Percentiles rank a stretch among this genome's conserved stretches.
phyloP scores from a whole-genome alignment of 2,329 filamentous ascomycete species.

The Xylariomycetidae sp. region DNA sequence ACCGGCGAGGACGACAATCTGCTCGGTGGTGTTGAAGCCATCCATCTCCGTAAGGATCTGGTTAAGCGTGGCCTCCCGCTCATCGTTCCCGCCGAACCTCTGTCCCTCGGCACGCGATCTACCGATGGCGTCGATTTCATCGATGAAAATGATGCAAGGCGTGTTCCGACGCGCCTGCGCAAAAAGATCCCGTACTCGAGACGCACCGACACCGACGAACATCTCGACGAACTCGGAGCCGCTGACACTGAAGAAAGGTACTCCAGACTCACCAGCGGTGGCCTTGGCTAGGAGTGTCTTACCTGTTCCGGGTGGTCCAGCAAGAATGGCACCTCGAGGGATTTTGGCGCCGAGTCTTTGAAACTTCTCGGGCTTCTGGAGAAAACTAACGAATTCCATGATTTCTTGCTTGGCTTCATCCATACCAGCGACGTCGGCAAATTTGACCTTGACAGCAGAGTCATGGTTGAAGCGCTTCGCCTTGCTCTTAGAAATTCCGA shows the following conservation, averaged over 20 bases:
- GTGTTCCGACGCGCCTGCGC: constrained; percentile 92
- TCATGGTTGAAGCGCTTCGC: constrained; percentile 98
- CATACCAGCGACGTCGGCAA: constrained; percentile 93
- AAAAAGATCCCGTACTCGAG: constrained; percentile 90
- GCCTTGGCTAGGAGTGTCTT: constrained; percentile 97
- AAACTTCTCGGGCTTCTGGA: constrained; percentile 90
- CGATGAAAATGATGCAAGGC: constrained; percentile 98
- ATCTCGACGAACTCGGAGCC: constrained; percentile 99
- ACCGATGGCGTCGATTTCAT: constrained; percentile 97
- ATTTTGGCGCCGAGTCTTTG: constrained; percentile 96
- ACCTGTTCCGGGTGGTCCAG: constrained; percentile 96
- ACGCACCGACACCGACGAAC: constrained; percentile 98
- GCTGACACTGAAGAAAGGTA: constrained; percentile 97
- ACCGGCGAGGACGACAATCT: constrained; percentile 93
- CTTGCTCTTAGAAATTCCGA: constrained; percentile 92
- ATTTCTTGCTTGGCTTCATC: constrained; percentile 98
- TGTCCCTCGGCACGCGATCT: constrained; percentile 80
- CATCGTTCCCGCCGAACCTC: constrained; percentile 83
- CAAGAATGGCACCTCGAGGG: constrained; percentile 90
- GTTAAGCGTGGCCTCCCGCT: constrained; percentile 94
- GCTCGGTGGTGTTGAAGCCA: constrained; percentile 94
- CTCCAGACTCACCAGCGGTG: constrained; percentile 91
- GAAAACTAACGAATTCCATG: constrained; percentile 98
- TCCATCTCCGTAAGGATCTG: constrained; percentile 99
- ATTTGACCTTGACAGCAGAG: constrained; percentile 93